Percentiles rank a stretch among this genome's conserved stretches.
Conservation (phyloP, 805 yeast genomes). For the Barnettozyma wickerhamii region DNA sequence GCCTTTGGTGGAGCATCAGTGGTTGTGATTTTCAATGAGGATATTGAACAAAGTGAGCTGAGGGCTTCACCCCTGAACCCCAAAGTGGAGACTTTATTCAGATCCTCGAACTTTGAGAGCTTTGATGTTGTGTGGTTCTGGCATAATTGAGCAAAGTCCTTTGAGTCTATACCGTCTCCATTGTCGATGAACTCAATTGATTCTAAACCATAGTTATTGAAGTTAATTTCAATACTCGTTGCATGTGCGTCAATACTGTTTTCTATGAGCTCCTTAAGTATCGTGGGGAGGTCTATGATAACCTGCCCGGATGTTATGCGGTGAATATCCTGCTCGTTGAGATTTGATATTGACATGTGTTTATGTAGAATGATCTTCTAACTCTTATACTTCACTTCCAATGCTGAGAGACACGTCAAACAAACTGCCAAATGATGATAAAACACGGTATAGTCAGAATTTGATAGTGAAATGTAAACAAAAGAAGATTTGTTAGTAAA, state of each 20-base stretch:
- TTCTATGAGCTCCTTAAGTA: constrained; percentile 83
- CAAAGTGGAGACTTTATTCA: constrained; percentile 46
- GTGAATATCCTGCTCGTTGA: constrained; percentile 48
- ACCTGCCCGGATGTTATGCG: constrained; percentile 91
- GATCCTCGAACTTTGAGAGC: constrained; percentile 49
- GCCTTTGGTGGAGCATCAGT: constrained; percentile 54
- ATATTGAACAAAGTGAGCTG: constrained; percentile 60
- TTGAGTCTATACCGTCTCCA: constrained; percentile 56
- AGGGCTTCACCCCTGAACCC: constrained; percentile 85
- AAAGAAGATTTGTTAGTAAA: no score
- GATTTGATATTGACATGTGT: constrained; percentile 8
- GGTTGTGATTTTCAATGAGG: constrained; percentile 46
- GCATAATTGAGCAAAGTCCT: constrained; percentile 52
- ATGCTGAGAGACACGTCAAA: no score
- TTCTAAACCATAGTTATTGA: constrained; percentile 71
- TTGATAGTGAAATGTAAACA: neutral
- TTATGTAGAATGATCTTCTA: no score
- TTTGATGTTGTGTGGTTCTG: constrained; percentile 68
- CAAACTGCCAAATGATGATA: no score
- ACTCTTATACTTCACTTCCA: no score
- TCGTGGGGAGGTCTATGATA: constrained; percentile 69
- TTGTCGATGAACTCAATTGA: constrained; percentile 64
- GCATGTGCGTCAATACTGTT: constrained; percentile 81
- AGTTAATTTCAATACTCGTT: constrained; percentile 58
- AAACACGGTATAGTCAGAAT: no score